Evolutionary conservation across 1,284 basidiomycete species (phyloP).

Genomic region (Pseudozyma sp.): DNA sequence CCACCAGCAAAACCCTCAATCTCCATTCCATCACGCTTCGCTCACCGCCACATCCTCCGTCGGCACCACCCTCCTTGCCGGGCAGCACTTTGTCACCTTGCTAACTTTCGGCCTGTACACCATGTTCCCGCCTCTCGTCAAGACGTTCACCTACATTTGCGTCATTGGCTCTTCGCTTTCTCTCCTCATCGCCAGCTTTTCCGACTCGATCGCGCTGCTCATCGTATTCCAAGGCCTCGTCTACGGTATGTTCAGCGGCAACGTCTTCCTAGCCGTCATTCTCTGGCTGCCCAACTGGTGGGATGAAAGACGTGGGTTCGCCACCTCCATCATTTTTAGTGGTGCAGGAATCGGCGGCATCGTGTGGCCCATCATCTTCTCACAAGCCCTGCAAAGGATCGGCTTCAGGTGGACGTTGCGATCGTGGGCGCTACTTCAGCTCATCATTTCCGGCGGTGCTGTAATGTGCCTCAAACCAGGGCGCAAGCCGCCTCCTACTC

Average conservation of each 20-base stretch:
- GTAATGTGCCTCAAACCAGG: constrained; percentile 26
- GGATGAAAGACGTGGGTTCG: constrained; percentile 44
- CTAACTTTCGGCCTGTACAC: constrained; percentile 46
- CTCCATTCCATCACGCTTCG: constrained; percentile 47
- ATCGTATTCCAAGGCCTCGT: constrained; percentile 55
- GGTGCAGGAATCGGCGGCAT: constrained; percentile 55
- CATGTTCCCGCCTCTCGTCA: constrained; percentile 45
- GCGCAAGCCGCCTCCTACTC: background rate
- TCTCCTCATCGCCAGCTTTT: constrained; percentile 56
- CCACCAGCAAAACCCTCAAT: constrained; percentile 47
- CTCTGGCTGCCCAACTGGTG: constrained; percentile 61
- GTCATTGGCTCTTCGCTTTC: constrained; percentile 30
- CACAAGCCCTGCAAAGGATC: constrained; percentile 29
- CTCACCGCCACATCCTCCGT: constrained; percentile 49
- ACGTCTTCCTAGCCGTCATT: constrained; percentile 51
- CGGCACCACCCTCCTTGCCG: constrained; percentile 53
- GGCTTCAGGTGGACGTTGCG: constrained; percentile 60
- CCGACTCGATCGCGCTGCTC: constrained; percentile 39
- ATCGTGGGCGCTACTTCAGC: constrained; percentile 35
- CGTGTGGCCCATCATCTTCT: constrained; percentile 55
- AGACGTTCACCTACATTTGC: constrained; percentile 33
- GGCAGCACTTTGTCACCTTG: constrained; percentile 54
- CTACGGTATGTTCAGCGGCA: constrained; percentile 47
- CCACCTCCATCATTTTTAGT: constrained; percentile 55
- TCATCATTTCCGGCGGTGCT: constrained; percentile 42